A percentile compares a stretch with the other conserved stretches of the same genome.
Evolutionary conservation across 2,329 filamentous ascomycete genomes (phyloP).

Genomic region (Sporothrix pseudoabietina): DNA sequence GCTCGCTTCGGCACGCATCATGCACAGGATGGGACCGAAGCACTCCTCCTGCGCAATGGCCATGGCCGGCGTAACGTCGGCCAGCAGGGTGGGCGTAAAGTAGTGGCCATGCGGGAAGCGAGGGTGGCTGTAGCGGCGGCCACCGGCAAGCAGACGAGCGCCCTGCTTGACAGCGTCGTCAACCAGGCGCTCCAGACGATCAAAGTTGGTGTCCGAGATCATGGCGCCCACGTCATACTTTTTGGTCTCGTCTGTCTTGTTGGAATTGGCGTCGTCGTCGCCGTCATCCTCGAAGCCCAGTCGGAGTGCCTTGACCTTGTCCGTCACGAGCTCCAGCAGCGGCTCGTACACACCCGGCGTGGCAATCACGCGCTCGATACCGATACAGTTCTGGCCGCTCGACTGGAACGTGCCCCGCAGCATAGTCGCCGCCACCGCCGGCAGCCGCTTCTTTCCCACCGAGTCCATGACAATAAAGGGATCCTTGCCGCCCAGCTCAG

Average conservation of each 20-base stretch:
- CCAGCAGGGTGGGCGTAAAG: conserved; percentile 86
- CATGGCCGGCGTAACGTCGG: conserved; percentile 86
- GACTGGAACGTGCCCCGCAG: conserved; percentile 94
- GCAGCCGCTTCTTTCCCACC: conserved; percentile 59
- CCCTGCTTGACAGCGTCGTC: conserved; percentile 75
- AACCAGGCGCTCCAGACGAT: conserved; percentile 74
- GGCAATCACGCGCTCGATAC: conserved; percentile 89
- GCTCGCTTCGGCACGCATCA: conserved; percentile 73
- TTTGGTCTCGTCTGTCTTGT: background rate
- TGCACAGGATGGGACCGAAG: conserved; percentile 85
- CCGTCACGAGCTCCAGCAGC: conserved; percentile 69
- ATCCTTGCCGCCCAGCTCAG: conserved; percentile 95
- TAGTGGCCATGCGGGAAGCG: conserved; percentile 80
- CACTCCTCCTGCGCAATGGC: conserved; percentile 85
- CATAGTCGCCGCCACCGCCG: conserved; percentile 76
- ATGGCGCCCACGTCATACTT: conserved; percentile 83
- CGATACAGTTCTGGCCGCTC: conserved; percentile 95
- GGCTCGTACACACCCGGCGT: conserved; percentile 73
- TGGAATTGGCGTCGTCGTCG: background rate
- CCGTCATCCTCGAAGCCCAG: conserved; percentile 60
- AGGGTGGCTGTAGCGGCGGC: conserved; percentile 70
- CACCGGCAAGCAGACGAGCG: conserved; percentile 79
- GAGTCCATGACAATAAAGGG: conserved; percentile 88
- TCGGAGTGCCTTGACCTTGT: conserved; percentile 72
- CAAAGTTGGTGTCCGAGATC: conserved; percentile 78